Conservation (phyloP, 257 asterid species). For the Thymus mandschuricus region DNA sequence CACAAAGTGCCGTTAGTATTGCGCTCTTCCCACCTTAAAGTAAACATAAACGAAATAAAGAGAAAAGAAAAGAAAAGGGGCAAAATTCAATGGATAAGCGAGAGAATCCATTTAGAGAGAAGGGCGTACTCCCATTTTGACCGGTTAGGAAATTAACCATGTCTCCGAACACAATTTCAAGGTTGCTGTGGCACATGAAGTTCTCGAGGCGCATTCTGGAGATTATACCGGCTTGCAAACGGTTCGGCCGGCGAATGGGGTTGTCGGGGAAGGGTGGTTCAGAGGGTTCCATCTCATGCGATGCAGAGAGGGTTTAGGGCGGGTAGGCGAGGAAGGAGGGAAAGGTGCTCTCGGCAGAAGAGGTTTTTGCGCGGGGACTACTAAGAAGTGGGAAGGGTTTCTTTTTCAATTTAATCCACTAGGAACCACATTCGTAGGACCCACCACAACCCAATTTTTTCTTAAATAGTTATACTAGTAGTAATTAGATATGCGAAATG, state of each 20-base stretch:
- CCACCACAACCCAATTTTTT: too few relatives aligned
- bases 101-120: not conserved
- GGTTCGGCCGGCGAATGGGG: slow-evolving; percentile 34
- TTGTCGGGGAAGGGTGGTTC: slow-evolving; percentile 5
- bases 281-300: not conserved
- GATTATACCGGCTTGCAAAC: slow-evolving; percentile 71
- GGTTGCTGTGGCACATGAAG: slow-evolving; percentile 91
- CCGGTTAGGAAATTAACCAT: slow-evolving; percentile 90
- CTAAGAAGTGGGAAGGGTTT: too few relatives aligned
- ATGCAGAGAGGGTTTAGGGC: not conserved
- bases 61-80: not conserved
- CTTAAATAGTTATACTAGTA: too few relatives aligned
- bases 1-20: slow-evolving; percentile 82
- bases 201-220: slow-evolving; percentile 76
- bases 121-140: slow-evolving; percentile 85
- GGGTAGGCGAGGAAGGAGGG: not conserved
- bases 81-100: not conserved
- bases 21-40: slow-evolving; percentile 93
- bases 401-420: too few relatives aligned
- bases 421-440: too few relatives aligned
- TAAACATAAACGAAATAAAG: not conserved
- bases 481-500: too few relatives aligned
- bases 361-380: too few relatives aligned
- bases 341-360: too few relatives aligned
- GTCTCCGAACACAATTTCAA: slow-evolving; percentile 81